phyloP scores from a whole-genome alignment of 1,139 yeast genomes.

The Pichia sp. region DNA sequence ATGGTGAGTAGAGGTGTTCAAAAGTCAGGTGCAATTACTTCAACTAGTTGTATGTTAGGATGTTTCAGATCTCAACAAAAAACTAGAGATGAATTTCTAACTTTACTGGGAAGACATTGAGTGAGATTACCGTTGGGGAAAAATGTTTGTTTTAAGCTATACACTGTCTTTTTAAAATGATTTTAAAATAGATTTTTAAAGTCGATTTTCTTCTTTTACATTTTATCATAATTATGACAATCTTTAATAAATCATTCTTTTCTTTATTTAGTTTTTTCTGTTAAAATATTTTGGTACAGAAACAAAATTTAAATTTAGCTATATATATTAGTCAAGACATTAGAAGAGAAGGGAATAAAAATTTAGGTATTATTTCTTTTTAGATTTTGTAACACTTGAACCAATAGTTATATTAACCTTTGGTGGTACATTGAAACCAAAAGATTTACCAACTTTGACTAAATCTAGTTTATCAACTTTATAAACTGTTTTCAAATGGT shows the following conservation, averaged over 20 bases:
- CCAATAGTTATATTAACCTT: constrained; percentile 95
- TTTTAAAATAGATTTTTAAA: too few species aligned
- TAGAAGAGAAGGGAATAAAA: not conserved
- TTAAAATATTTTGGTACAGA: too few species aligned
- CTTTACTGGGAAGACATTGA: constrained; percentile 58
- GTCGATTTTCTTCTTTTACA: too few species aligned
- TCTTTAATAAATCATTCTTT: too few species aligned
- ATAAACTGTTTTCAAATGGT: constrained; percentile 90
- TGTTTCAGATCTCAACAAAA: constrained; percentile 89
- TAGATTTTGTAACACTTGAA: constrained; percentile 56
- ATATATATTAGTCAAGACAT: not conserved
- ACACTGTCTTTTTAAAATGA: too few species aligned
- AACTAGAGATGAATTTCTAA: constrained; percentile 92
- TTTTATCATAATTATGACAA: too few species aligned
- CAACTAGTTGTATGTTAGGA: constrained; percentile 96
- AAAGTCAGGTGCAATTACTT: constrained; percentile 88
- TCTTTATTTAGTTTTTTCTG: too few species aligned
- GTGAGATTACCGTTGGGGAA: not conserved
- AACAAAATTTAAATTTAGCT: too few species aligned
- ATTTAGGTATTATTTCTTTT: constrained; percentile 1
- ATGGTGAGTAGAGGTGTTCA: constrained; percentile 99
- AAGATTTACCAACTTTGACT: constrained; percentile 90
- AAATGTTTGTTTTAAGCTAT: too few species aligned
- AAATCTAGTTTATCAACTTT: constrained; percentile 92
- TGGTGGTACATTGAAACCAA: constrained; percentile 94